Evolutionary conservation across 129 eudicot species (phyloP), one percentile per base, ranked within the genome.

Genomic region (Tanacetum coccineum): DNA sequence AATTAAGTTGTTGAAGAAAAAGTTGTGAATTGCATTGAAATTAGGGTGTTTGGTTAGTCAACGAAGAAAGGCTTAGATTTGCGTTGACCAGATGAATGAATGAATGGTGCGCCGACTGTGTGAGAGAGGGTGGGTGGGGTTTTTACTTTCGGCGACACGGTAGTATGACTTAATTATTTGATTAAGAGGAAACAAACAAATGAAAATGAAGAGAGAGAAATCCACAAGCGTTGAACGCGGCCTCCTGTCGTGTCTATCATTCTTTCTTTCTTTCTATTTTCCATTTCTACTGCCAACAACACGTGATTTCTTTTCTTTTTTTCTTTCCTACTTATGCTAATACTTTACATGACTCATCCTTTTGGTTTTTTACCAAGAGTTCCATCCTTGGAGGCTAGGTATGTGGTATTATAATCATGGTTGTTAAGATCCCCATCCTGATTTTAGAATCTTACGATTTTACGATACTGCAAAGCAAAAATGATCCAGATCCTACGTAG

Each of bases 101-200:
- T 42, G 70, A 60, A 25, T 64, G 64, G 70, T 58, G 19, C 65
- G 74, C 74, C 68, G 75, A 39, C 64, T 59, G 78, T 22, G 52
- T n/a, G 25, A 20, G 59, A 4, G 7, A 4, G 86, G 66, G 74
- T 74, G 83, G 69, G 75, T 83, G 77, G 87, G 81, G 84, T 76
- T 75, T 74, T 2, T 76, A 75, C 78, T 80, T 81, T 81, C 74
- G 80, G 85, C 79, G 77, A 77, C 77, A 77, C 82, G 42, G 9
- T 36, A 36, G 42, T 36, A 36, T 36, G 76, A 72, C 74, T 78
- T 72, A 62, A 73, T 52, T 47, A 67, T 40, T 52, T 59, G 32
- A 25, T 20, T 14, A 15, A 15, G 14, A 32, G 17, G n/a, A 61
- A 46, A 39, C 66, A 53, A 6, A 53, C 26, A 55, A 54, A 45